Evolutionary conservation across 1,139 yeast genomes (phyloP).

Genomic region (Blastobotrys petasosporus): DNA sequence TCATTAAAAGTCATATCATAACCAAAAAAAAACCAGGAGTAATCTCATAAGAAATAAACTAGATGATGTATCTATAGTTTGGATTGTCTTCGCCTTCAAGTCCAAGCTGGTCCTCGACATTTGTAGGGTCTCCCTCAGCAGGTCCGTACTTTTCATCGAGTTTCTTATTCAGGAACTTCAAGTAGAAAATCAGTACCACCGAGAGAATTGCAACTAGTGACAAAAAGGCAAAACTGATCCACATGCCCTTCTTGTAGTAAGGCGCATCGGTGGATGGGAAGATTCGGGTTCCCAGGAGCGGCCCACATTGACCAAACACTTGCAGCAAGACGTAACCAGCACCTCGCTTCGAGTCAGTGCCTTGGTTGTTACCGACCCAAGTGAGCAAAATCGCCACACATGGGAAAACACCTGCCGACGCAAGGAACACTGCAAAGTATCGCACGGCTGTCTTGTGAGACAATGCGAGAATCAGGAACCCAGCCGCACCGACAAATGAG

Average conservation of each 20-base stretch:
- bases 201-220: constrained; percentile 21
- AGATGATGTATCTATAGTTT: constrained; percentile 21
- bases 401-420: constrained; percentile 31
- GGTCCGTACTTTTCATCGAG: constrained; percentile 26
- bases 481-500: constrained; percentile 27
- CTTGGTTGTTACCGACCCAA: constrained; percentile 33
- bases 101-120: constrained; percentile 13
- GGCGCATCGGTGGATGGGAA: constrained; percentile 31
- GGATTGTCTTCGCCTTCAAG: constrained; percentile 19
- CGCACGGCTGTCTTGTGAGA: constrained; percentile 23
- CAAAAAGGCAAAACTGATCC: constrained; percentile 26
- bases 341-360: constrained; percentile 29
- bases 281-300: constrained; percentile 30
- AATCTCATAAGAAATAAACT: background rate
- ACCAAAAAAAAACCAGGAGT: background rate
- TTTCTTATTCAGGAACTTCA: constrained; percentile 21
- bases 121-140: constrained; percentile 13
- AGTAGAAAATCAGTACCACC: constrained; percentile 18
- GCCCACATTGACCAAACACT: constrained; percentile 33
- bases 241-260: constrained; percentile 28
- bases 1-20: background rate
- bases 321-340: constrained; percentile 29
- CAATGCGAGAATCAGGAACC: constrained; percentile 29
- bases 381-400: constrained; percentile 28
- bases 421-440: constrained; percentile 31